Evolutionary conservation across 495 filamentous ascomycete genomes (phyloP), one percentile per base, ranked within the genome.

Genomic region (Aspergillus biplanus): DNA sequence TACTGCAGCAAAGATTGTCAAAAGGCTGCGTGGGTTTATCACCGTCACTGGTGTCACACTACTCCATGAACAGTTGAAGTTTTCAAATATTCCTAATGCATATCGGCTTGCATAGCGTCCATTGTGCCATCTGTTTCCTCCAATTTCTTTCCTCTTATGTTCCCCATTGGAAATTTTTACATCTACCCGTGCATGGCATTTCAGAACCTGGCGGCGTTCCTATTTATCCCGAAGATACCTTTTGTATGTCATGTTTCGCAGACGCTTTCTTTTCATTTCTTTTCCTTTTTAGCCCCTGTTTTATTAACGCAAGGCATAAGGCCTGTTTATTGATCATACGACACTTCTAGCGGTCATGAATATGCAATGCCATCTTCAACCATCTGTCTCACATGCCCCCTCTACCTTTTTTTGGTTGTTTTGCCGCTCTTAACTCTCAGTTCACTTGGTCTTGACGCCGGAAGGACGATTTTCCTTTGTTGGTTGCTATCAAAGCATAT

Each of bases 1-100:
- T 99, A 99, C 79, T 99, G 95, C 88, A 97, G 92, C 85, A 99
- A 99, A 78, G 95, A 97, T 71, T 99, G 95, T 78, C 95, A 99
- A 76, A 98, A 99, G 82, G 93, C 92, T 66, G 95, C 95, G 8
- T 99, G 95, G 95, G 92, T 95, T 12, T 97, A 91, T 75, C 95
- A 99, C 71, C 87, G 95, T 49, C 94, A 97, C 77, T 99, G 95
- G 95, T 99, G 95, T 75, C 80, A 83, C 62, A 91, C 91, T 55
- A 90, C 93, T 39, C 83, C 84, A 66, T 86, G 66, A 76, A 62
- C 67, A 67, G 62, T 72, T 61, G 67, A 72, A 64, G 54, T 65
- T 72, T 73, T 69, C 49, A 75, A 68, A 73, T 75, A 74, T 70
- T 67, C 68, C 65, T 69, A 69, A 71, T 79, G 77, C 78, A 81